These are phyloP conservation scores for Trametes sp. DNA, from an alignment of 1,284 basidiomycete species.

Conservation along the genomic window DNA sequence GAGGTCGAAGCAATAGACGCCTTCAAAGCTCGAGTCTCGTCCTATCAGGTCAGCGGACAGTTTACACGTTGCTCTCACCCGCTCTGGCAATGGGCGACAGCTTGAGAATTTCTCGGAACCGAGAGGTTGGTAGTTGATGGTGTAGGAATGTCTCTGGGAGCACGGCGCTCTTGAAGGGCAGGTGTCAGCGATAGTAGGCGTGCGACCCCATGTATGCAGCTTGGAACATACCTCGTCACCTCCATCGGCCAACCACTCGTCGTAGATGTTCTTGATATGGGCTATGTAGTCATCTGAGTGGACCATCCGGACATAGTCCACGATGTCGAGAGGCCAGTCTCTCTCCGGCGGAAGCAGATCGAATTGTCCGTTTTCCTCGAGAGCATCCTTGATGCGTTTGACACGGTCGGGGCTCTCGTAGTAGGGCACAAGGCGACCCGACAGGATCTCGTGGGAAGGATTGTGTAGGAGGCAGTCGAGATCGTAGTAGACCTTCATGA, in stretches of 20 bases:
- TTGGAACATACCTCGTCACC: conserved; percentile 39
- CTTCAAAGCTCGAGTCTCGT: too few relatives aligned
- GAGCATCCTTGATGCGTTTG: conserved; percentile 35
- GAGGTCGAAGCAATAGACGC: conserved; percentile 47
- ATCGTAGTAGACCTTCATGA: conserved; percentile 40
- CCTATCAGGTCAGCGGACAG: not conserved
- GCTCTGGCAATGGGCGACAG: conserved; percentile 40
- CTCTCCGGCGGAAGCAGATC: conserved; percentile 29
- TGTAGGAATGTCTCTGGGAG: conserved; percentile 46
- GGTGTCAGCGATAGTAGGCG: not conserved
- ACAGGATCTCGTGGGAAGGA: conserved; percentile 45
- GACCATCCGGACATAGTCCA: conserved; percentile 27
- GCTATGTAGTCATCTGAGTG: conserved; percentile 41
- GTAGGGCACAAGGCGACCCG: conserved; percentile 41
- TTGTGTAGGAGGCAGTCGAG: conserved; percentile 39
- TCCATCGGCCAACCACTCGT: conserved; percentile 43
- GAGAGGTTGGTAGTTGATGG: conserved; percentile 24
- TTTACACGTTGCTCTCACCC: conserved; percentile 29
- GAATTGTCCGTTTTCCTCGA: conserved; percentile 33
- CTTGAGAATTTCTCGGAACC: conserved; percentile 10
- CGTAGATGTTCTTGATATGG: conserved; percentile 42
- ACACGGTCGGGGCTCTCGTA: conserved; percentile 44
- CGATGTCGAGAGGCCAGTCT: conserved; percentile 25
- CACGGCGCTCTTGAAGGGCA: conserved; percentile 37
- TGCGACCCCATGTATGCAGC: not conserved